Evolutionary conservation across 2,329 filamentous ascomycete genomes (phyloP).

Genomic region (Chalaropsis ovoidea): DNA sequence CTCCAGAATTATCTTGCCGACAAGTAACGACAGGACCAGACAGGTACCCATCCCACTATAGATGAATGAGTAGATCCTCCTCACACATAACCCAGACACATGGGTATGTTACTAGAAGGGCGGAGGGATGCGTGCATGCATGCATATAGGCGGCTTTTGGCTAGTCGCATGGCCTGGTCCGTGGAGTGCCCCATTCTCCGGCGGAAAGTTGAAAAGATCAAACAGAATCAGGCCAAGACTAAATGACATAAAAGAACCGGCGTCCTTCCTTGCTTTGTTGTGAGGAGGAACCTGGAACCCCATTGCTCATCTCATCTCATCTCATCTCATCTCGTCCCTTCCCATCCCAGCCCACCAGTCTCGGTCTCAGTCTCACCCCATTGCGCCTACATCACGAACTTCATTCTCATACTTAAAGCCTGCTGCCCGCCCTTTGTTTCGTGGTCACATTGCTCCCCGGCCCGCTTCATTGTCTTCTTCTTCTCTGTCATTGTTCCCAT

Average conservation of each 20-base stretch:
- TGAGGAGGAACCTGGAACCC: not conserved
- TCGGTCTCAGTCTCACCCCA: not conserved
- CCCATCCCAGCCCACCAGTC: too few species aligned
- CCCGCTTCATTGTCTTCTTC: not conserved
- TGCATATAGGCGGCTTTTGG: not conserved
- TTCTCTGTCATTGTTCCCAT: not conserved
- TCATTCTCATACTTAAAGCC: not conserved
- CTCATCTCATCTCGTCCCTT: not conserved
- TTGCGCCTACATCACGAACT: not conserved
- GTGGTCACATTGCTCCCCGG: too few species aligned
- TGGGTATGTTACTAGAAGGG: too few species aligned
- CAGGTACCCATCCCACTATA: not conserved
- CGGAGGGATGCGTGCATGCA: too few species aligned
- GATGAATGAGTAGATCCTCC: too few species aligned
- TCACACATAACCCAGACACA: too few species aligned
- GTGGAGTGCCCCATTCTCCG: not conserved
- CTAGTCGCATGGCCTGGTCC: not conserved
- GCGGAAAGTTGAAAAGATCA: not conserved
- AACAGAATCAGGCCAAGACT: not conserved
- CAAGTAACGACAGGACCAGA: not conserved
- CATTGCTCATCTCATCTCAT: not conserved
- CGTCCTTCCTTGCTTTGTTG: slow-evolving; percentile 4
- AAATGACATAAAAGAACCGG: not conserved
- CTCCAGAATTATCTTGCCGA: not conserved
- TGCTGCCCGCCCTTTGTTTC: not conserved